phyloP scores from a whole-genome alignment of 306 rosid species.

The Trifolium subterraneum region DNA sequence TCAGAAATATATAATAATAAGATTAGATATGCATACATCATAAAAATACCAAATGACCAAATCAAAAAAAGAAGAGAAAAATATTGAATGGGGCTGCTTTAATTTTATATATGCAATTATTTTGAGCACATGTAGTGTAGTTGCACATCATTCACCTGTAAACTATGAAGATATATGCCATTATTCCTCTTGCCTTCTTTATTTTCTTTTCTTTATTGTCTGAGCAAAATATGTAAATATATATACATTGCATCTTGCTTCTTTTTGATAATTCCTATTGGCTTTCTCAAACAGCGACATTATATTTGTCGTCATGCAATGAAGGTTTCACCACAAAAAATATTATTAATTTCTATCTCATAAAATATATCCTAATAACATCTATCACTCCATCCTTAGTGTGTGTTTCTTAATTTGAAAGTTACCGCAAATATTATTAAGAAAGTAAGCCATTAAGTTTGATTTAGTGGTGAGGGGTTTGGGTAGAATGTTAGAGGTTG shows the following conservation, averaged over 20 bases:
- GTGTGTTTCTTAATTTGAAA: neutral
- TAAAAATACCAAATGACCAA: neutral
- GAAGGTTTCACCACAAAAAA: slow-evolving; percentile 13
- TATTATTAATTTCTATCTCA: neutral
- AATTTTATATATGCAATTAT: slow-evolving; percentile 5
- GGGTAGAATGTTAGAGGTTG: too few species aligned
- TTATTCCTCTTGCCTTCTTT: neutral
- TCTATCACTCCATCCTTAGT: neutral
- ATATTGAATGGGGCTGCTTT: slow-evolving; percentile 16
- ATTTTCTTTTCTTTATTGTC: neutral
- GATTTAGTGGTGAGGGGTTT: too few species aligned
- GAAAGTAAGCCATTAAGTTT: too few species aligned
- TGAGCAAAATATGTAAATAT: neutral
- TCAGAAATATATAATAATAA: slow-evolving; percentile 11
- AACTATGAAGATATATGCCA: neutral
- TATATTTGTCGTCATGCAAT: slow-evolving; percentile 4
- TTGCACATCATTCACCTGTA: neutral
- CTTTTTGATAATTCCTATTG: neutral
- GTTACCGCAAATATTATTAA: neutral
- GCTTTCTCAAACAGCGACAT: slow-evolving; percentile 29
- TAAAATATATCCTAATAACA: neutral
- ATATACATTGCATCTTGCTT: slow-evolving; percentile 32
- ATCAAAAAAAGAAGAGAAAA: neutral
- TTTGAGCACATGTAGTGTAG: slow-evolving; percentile 20
- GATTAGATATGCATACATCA: neutral